These are phyloP conservation scores for Cyberlindnera euphorbiae DNA, from an alignment of 805 yeast species.

Conservation along the genomic window DNA sequence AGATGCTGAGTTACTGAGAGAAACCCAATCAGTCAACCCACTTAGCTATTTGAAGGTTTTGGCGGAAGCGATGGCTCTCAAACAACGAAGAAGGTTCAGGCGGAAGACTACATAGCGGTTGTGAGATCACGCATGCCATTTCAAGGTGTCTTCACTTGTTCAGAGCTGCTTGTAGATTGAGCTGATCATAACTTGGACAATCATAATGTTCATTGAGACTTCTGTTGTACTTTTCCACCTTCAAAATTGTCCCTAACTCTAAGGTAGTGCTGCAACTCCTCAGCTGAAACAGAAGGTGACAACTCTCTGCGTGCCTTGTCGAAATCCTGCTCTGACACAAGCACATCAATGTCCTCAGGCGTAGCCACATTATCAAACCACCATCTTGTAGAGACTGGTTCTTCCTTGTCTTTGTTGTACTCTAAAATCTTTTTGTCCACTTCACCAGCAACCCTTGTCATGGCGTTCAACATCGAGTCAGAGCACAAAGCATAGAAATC, in stretches of 20 bases:
- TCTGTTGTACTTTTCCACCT: slow-evolving; percentile 38
- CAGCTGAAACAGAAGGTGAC: slow-evolving; percentile 81
- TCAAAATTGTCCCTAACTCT: slow-evolving; percentile 79
- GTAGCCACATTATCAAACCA: slow-evolving; percentile 87
- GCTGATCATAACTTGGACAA: too few species aligned
- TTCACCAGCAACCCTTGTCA: slow-evolving; percentile 80
- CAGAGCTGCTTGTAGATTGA: too few species aligned
- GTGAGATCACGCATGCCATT: too few species aligned
- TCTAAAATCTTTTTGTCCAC: slow-evolving; percentile 61
- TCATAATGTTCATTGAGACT: too few species aligned
- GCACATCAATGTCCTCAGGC: slow-evolving; percentile 59
- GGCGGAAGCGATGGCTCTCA: too few species aligned
- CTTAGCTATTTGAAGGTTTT: too few species aligned
- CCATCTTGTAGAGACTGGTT: slow-evolving; percentile 62
- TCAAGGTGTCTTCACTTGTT: too few species aligned
- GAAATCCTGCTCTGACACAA: slow-evolving; percentile 70
- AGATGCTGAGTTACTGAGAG: too few species aligned
- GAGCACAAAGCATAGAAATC: slow-evolving; percentile 95
- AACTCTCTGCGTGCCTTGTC: slow-evolving; percentile 67
- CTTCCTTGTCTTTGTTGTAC: slow-evolving; percentile 42
- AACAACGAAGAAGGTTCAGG: too few species aligned
- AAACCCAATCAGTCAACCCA: too few species aligned
- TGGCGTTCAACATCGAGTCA: slow-evolving; percentile 93
- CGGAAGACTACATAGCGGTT: too few species aligned
- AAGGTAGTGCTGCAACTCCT: slow-evolving; percentile 79